Conservation (phyloP, 805 yeast genomes). For the Teunomyces kruisii region DNA sequence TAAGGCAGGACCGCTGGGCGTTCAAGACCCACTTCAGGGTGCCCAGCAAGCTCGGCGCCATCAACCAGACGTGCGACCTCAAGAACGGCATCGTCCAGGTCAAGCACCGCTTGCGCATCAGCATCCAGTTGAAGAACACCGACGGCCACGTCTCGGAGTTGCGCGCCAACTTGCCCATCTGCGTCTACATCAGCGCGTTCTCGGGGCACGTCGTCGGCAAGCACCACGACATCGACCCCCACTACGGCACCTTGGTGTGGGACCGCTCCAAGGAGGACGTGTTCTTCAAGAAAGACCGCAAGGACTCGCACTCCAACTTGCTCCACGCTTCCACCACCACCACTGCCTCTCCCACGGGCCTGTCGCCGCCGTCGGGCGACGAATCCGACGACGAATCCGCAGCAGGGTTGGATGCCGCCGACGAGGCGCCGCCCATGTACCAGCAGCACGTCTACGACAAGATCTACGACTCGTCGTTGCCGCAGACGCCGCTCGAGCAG, state of each 20-base stretch:
- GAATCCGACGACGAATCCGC: constrained; percentile 17
- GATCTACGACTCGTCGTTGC: constrained; percentile 34
- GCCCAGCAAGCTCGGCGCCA: constrained; percentile 38
- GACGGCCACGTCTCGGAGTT: constrained; percentile 54
- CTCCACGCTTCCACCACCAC: no score
- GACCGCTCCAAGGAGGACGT: constrained; percentile 24
- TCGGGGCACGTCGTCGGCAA: constrained; percentile 36
- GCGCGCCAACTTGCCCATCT: constrained; percentile 51
- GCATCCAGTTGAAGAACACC: constrained; percentile 45
- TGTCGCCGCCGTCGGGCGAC: background rate
- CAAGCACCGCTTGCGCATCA: constrained; percentile 45
- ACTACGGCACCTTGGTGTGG: constrained; percentile 22
- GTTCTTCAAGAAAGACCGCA: constrained; percentile 27
- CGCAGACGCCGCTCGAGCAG: constrained; percentile 39
- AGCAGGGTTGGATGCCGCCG: constrained; percentile 21
- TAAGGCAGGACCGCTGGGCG: constrained; percentile 44
- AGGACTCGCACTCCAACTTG: constrained; percentile 2
- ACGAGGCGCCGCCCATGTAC: constrained; percentile 45
- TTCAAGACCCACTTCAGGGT: constrained; percentile 40
- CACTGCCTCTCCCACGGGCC: background rate
- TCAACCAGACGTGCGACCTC: constrained; percentile 45
- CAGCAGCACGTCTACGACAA: constrained; percentile 38
- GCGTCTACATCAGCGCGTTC: constrained; percentile 41
- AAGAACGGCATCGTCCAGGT: constrained; percentile 43
- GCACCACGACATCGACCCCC: constrained; percentile 31